These are phyloP conservation scores for Schizochytrium sp. DNA, from an alignment of 108 stramenopile genomes.

Conservation along the genomic window DNA sequence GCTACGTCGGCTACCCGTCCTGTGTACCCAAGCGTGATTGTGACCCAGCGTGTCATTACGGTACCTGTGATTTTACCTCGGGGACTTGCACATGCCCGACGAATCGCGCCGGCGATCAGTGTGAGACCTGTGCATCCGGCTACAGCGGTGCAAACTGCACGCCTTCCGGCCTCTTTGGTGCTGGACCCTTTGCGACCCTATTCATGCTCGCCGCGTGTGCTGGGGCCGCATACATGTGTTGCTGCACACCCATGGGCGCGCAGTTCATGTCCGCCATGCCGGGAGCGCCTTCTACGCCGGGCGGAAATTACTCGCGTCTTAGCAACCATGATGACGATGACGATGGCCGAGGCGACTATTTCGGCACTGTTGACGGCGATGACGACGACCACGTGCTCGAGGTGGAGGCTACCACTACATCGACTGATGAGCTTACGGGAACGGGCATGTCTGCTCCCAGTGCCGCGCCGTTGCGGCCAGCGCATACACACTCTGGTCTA, in stretches of 20 bases:
- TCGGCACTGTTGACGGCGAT: background rate
- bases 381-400: background rate
- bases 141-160: background rate
- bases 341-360: background rate
- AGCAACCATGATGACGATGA: background rate
- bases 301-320: background rate
- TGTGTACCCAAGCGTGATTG: background rate
- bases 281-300: background rate
- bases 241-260: slow-evolving; percentile 14
- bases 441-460: too few relatives aligned
- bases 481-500: too few relatives aligned
- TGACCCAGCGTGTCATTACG: background rate
- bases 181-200: background rate
- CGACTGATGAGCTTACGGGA: background rate
- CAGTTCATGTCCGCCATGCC: background rate
- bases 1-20: slow-evolving; percentile 5
- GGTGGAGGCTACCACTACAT: background rate
- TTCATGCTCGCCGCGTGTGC: background rate
- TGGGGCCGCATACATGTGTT: background rate
- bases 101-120: background rate
- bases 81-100: background rate
- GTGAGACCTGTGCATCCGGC: background rate
- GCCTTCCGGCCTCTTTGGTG: background rate
- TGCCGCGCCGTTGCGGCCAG: background rate
- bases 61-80: background rate